Conservation (phyloP, 345 rosid genomes). For the Euphorbia pulcherrima region DNA sequence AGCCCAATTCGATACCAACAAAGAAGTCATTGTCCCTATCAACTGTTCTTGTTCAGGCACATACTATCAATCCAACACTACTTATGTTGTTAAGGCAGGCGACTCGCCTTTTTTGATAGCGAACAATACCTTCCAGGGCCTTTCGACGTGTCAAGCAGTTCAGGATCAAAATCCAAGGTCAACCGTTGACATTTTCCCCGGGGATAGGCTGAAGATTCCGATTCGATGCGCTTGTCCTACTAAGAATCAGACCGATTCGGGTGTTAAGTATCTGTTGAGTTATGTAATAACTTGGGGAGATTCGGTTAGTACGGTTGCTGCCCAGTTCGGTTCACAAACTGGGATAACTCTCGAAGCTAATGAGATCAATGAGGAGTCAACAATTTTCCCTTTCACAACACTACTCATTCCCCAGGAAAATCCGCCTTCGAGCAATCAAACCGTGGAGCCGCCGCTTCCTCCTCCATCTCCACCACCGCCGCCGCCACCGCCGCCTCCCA, state of each 20-base stretch:
- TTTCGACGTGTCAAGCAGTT: slow-evolving; percentile 78
- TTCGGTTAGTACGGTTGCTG: neutral
- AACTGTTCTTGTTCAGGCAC: slow-evolving; percentile 64
- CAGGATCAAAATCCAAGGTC: slow-evolving; percentile 30
- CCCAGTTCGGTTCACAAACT: slow-evolving; percentile 21
- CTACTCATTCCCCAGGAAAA: slow-evolving; percentile 29
- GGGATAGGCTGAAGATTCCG: slow-evolving; percentile 42
- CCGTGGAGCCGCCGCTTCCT: slow-evolving; percentile 22
- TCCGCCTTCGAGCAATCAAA: slow-evolving; percentile 33
- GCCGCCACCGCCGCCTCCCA: slow-evolving; percentile 19
- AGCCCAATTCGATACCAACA: slow-evolving; percentile 33
- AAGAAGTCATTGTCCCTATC: slow-evolving; percentile 58
- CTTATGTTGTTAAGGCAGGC: slow-evolving; percentile 33
- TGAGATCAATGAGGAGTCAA: slow-evolving; percentile 2
- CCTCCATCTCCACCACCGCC: slow-evolving; percentile 26
- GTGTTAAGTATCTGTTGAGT: slow-evolving; percentile 31
- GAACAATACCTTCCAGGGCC: slow-evolving; percentile 57
- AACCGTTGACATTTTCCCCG: slow-evolving; percentile 24
- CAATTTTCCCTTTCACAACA: slow-evolving; percentile 28
- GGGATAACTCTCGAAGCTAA: slow-evolving; percentile 31
- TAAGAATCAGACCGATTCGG: slow-evolving; percentile 32
- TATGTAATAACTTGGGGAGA: slow-evolving; percentile 20
- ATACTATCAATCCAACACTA: slow-evolving; percentile 48
- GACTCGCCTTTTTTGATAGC: slow-evolving; percentile 37
- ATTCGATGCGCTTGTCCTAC: slow-evolving; percentile 44